phyloP scores from a whole-genome alignment of 805 yeast genomes.

The Nakazawaea ishiwadae region DNA sequence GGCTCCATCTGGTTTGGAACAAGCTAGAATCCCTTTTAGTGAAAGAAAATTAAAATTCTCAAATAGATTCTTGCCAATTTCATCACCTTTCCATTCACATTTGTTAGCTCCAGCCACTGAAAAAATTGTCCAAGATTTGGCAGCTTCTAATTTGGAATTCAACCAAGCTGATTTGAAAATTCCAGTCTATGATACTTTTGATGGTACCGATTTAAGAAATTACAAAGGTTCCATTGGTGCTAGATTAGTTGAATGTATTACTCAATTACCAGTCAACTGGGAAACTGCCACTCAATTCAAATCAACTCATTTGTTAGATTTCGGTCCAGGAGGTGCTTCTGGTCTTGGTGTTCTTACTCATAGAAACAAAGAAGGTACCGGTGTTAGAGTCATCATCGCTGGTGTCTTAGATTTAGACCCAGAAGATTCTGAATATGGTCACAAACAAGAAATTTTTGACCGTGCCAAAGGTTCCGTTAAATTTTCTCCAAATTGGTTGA shows the following conservation, averaged over 20 bases:
- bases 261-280: slow-evolving; percentile 91
- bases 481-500: slow-evolving; percentile 88
- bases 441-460: slow-evolving; percentile 92
- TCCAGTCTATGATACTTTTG: slow-evolving; percentile 89
- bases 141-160: slow-evolving; percentile 54
- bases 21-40: slow-evolving; percentile 88
- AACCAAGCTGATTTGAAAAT: slow-evolving; percentile 52
- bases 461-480: slow-evolving; percentile 58
- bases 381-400: slow-evolving; percentile 89
- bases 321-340: slow-evolving; percentile 98
- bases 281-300: slow-evolving; percentile 78
- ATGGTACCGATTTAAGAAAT: slow-evolving; percentile 73
- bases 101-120: slow-evolving; percentile 70
- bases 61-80: slow-evolving; percentile 89
- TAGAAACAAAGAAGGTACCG: slow-evolving; percentile 98
- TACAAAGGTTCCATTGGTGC: slow-evolving; percentile 49
- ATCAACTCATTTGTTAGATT: slow-evolving; percentile 88
- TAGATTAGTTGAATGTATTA: slow-evolving; percentile 78
- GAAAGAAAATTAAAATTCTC: slow-evolving; percentile 93
- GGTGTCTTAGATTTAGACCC: slow-evolving; percentile 75
- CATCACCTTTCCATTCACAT: slow-evolving; percentile 96
- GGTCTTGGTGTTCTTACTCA: slow-evolving; percentile 96
- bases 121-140: slow-evolving; percentile 61
- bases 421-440: slow-evolving; percentile 83
- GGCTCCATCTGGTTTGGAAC: slow-evolving; percentile 92